A percentile compares a stretch with the other conserved stretches of the same genome.
These are phyloP conservation scores for Leishmania braziliensis DNA, from an alignment of 208 protist species.

Conservation along the genomic window DNA sequence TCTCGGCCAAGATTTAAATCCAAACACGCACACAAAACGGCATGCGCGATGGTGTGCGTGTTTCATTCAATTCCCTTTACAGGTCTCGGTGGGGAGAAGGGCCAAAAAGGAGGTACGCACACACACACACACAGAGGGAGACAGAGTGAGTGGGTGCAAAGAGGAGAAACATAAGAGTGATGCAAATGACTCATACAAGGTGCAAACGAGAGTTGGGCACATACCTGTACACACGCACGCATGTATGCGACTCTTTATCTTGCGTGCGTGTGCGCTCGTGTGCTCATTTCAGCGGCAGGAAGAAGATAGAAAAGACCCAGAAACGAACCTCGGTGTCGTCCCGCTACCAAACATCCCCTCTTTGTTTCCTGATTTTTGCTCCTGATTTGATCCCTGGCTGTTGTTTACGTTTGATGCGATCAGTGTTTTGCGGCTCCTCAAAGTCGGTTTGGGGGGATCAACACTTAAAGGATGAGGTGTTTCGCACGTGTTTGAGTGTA, in stretches of 20 bases:
- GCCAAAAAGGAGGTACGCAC: neutral
- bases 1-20: constrained; percentile 42
- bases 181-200: neutral
- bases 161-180: neutral
- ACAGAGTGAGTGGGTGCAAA: neutral
- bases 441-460: neutral
- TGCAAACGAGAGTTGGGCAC: neutral
- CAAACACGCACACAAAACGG: neutral
- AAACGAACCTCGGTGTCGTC: neutral
- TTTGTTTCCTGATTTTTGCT: neutral
- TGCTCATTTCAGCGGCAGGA: neutral
- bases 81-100: neutral
- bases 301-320: neutral
- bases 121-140: neutral
- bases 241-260: neutral
- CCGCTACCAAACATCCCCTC: too few relatives aligned
- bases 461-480: neutral
- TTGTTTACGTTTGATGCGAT: neutral
- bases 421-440: neutral
- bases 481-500: neutral
- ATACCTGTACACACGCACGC: neutral
- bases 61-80: neutral
- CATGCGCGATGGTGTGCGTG: neutral
- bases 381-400: neutral
- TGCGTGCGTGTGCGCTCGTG: constrained; percentile 1